Conservation (phyloP, 192 early-diverging fungal genomes). For the Backusella mclennaniae region DNA sequence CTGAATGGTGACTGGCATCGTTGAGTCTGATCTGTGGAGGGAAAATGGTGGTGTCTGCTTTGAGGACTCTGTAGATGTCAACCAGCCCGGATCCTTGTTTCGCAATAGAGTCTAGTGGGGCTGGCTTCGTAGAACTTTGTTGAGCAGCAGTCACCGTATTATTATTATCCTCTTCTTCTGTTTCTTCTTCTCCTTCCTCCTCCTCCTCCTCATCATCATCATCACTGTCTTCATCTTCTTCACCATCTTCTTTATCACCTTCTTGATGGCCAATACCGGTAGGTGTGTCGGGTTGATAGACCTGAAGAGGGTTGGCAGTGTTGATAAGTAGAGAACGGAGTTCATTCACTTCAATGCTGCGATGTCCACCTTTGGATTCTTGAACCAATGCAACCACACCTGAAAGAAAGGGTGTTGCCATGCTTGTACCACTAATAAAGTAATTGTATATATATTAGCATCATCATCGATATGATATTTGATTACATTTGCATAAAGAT, state of each 20-base stretch:
- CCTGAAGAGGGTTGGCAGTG: constrained; percentile 42
- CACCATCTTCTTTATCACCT: not conserved
- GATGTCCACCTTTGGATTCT: constrained; percentile 43
- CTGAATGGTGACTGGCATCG: constrained; percentile 37
- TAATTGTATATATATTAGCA: not conserved
- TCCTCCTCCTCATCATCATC: no score
- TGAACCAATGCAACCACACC: constrained; percentile 66
- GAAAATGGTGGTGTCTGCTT: constrained; percentile 43
- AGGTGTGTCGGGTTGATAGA: constrained; percentile 33
- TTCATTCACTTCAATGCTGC: not conserved
- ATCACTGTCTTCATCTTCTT: not conserved
- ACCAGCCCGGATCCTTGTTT: constrained; percentile 75
- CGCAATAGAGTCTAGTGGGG: constrained; percentile 51
- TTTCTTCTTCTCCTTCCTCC: not conserved
- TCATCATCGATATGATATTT: no score
- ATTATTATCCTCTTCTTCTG: not conserved
- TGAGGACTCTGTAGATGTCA: constrained; percentile 61
- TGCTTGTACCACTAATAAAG: constrained; percentile 68
- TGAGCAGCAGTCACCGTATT: not conserved
- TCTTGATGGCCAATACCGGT: not conserved
- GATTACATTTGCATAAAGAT: not conserved
- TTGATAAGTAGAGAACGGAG: constrained; percentile 47
- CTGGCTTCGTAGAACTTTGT: not conserved
- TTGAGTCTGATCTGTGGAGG: constrained; percentile 60
- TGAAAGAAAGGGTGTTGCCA: constrained; percentile 78